phyloP scores from a whole-genome alignment of 306 rosid genomes.

The Geum urbanum region DNA sequence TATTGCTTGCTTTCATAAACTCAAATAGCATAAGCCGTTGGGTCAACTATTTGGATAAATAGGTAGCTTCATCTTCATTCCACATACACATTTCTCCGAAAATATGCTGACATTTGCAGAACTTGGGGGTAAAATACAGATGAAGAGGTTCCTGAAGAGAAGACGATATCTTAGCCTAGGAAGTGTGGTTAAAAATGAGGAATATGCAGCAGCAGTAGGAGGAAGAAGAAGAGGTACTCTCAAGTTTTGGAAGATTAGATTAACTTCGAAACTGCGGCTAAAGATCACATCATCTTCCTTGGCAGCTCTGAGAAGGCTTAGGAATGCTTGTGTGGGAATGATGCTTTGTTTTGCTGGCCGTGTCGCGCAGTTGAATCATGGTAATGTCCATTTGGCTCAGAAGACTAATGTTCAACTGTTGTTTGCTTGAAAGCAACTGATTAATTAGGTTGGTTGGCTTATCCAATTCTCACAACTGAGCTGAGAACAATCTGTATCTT shows the following conservation, averaged over 20 bases:
- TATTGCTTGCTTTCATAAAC: background rate
- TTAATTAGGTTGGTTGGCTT: constrained; percentile 11
- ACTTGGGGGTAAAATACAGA: too few species aligned
- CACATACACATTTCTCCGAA: background rate
- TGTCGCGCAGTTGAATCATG: constrained; percentile 36
- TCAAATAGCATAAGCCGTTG: background rate
- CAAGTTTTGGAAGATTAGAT: constrained; percentile 18
- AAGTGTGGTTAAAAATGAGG: constrained; percentile 16
- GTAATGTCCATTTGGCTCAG: constrained; percentile 28
- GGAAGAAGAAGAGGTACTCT: background rate
- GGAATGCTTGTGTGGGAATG: constrained; percentile 48
- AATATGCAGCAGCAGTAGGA: constrained; percentile 8
- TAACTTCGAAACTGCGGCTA: constrained; percentile 26
- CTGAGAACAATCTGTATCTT: background rate
- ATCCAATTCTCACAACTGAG: background rate
- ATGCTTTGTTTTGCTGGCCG: constrained; percentile 54
- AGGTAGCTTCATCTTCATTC: constrained; percentile 8
- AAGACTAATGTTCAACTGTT: constrained; percentile 26
- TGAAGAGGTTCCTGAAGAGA: constrained; percentile 32
- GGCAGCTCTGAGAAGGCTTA: constrained; percentile 32
- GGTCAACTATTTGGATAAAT: background rate
- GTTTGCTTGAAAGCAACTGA: constrained; percentile 12
- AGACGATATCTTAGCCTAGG: constrained; percentile 36
- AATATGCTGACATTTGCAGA: constrained; percentile 16
- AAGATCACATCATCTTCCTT: constrained; percentile 29